A percentile compares a stretch with the other conserved stretches of the same genome.
phyloP scores from a whole-genome alignment of 257 asterid genomes.

The Solanum virginianum region DNA sequence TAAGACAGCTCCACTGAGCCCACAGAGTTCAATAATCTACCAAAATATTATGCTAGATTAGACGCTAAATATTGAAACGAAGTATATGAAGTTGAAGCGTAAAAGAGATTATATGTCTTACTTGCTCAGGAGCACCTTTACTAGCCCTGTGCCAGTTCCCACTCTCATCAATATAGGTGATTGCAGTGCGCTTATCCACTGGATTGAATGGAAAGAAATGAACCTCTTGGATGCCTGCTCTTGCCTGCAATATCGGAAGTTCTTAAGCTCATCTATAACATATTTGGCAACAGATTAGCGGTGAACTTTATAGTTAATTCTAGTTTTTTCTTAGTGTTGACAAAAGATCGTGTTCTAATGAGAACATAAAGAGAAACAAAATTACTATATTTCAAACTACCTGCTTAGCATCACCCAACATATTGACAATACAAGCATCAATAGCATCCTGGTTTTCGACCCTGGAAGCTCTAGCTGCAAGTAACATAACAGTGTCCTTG shows the following conservation, averaged over 20 bases:
- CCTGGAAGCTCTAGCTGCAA: conserved; percentile 61
- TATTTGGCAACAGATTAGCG: neutral
- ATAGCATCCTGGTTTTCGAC: conserved; percentile 74
- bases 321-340: no score
- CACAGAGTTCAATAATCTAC: conserved; percentile 47
- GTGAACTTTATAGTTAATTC: no score
- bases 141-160: conserved; percentile 60
- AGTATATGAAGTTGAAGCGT: neutral
- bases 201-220: conserved; percentile 70
- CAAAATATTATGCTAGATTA: neutral
- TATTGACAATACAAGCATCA: conserved; percentile 57
- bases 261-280: neutral
- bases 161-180: conserved; percentile 33
- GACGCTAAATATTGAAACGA: neutral
- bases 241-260: conserved; percentile 20
- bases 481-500: conserved; percentile 32
- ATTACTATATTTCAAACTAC: neutral
- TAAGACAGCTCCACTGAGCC: conserved; percentile 22
- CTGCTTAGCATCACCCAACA: conserved; percentile 52
- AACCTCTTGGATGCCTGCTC: conserved; percentile 49
- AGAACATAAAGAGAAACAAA: neutral
- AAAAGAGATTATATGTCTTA: neutral
- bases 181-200: conserved; percentile 60
- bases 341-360: neutral
- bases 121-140: conserved; percentile 79